Base-by-base conservation (phyloP, 2,329 filamentous ascomycete genomes). In the Tolypocladium guangdongense region DNA sequence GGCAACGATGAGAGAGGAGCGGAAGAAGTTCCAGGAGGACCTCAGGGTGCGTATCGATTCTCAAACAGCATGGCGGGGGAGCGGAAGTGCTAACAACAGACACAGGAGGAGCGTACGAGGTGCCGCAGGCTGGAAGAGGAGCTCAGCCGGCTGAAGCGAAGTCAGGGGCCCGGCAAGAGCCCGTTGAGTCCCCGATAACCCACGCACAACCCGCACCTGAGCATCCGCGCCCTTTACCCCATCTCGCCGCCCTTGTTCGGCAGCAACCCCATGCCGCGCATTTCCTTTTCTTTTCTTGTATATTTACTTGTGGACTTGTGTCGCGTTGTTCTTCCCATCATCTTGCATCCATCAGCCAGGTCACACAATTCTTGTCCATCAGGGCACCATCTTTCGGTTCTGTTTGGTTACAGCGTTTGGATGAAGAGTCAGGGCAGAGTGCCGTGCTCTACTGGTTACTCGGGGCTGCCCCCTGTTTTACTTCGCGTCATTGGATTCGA, bases 1-100 rank as follows among this genome's bases (percentile, higher is more conserved):
- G 49, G 68, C 73, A 8, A 78, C 75, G 24, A 79, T 80, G 77
- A 74, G 77, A 59, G 76, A 78, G 62, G 77, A 80, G 68, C 72
- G 77, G 58, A 78, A 73, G 70, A 78, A 74, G 66, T 80, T 78
- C 68, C 76, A 80, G 57, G 76, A 80, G 57, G 78, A 78, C 55
- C 62, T 80, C 41, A 71, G 68, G 68, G 76, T 78, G 64, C 61
- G 75, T 62, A 33, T 41, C 33, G 11, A 27, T 1, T 12, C 16
- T 37, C 22, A 7, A 14, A 33, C 46, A 52, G 16, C 20, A 37
- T 11, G 14, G 35, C 24, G 24, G 12, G 36, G 33, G 20, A 20
- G 22, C 24, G 49, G 8, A n/a, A 24, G 50, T 51, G 16, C 68
- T 73, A 62, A 74, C 60, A 38, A 52, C 6, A 4, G 2, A n/a